Base-by-base conservation (phyloP, 495 filamentous ascomycete genomes). In the Talaromyces wortmannii region DNA sequence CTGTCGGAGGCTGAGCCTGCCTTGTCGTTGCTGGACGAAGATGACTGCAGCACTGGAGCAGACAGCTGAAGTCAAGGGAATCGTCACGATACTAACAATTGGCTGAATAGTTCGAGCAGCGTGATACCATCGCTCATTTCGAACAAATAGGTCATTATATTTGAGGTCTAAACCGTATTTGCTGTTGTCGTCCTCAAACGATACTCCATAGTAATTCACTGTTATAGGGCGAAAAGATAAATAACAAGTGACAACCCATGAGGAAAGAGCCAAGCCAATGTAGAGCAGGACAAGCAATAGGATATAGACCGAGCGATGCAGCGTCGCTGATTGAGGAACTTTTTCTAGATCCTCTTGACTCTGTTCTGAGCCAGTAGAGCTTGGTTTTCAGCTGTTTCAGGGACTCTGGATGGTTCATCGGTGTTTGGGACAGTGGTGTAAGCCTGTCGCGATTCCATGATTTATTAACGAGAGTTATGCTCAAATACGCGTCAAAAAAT, bases 21-120 rank as follows among this genome's bases (percentile, higher is more conserved):
- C 23, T 23, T 23, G 23, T 23, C 23, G 23, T 23, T 46, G 31
- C 56, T 69, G 68, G 13, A 63, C 31, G 30, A 57, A 71, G 30
- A 63, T 49, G 2, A 64, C 65, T 5, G 61, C 64, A 3, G 65
- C 63, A 30, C 57, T 59, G 2, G 66, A 59, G 55, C 64, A 67
- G 17, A 69, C 57, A 3, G 61, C 55, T 3, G 67, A 65, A 0
- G 64, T 62, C 51, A 67, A 48, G 4, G 68, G 68, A 17, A 71
- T 59, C 4, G 57, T 61, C n/a, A 68, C 29, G 0, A 65, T 57
- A 11, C 42, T 47, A 0, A 58, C 50, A 33, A 69, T 59, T 0
- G 61, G 55, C 16, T 63, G 61, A 11, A 64, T 33, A 3, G 63
- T 60, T 33, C 49, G 63, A 3, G 60, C 63, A 8, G 66, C 61